A percentile compares a stretch with the other conserved stretches of the same genome.
phyloP scores from a whole-genome alignment of 108 stramenopile genomes.

The Cyclostephanos tholiformis region DNA sequence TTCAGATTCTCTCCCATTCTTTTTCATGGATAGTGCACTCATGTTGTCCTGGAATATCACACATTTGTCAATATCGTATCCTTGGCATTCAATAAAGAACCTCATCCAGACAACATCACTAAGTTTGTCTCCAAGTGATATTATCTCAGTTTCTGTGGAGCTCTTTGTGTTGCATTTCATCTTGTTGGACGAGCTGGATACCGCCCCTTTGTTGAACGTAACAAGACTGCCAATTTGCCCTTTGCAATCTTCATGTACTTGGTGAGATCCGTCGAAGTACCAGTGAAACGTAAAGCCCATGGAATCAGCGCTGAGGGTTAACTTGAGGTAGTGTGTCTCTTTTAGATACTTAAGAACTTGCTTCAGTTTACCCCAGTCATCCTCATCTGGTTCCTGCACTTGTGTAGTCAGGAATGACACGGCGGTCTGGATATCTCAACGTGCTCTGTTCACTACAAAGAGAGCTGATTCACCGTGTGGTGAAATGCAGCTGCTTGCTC shows the following conservation, averaged over 20 bases:
- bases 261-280: slow-evolving; percentile 42
- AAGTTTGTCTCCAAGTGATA: slow-evolving; percentile 23
- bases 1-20: slow-evolving; percentile 12
- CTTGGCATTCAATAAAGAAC: slow-evolving; percentile 53
- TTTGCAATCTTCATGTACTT: slow-evolving; percentile 42
- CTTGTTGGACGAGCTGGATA: neutral
- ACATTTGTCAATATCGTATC: slow-evolving; percentile 26
- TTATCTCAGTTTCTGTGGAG: slow-evolving; percentile 34
- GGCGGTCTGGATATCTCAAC: slow-evolving; percentile 26
- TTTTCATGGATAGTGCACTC: slow-evolving; percentile 3
- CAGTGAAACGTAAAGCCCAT: slow-evolving; percentile 3
- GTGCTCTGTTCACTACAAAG: neutral
- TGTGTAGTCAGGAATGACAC: slow-evolving; percentile 28
- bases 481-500: neutral
- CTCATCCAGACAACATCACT: slow-evolving; percentile 38
- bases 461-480: slow-evolving; percentile 5
- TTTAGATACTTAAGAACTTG: slow-evolving; percentile 7
- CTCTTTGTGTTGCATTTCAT: slow-evolving; percentile 48
- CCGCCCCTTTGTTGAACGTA: slow-evolving; percentile 45
- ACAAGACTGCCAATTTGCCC: slow-evolving; percentile 55
- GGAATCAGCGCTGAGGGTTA: slow-evolving; percentile 4
- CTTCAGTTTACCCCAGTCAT: slow-evolving; percentile 34
- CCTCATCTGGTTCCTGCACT: slow-evolving; percentile 19
- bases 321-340: slow-evolving; percentile 12
- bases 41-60: slow-evolving; percentile 35